Base-by-base conservation (phyloP, 2,329 filamentous ascomycete species). In the Cercospora zeae-maydis region DNA sequence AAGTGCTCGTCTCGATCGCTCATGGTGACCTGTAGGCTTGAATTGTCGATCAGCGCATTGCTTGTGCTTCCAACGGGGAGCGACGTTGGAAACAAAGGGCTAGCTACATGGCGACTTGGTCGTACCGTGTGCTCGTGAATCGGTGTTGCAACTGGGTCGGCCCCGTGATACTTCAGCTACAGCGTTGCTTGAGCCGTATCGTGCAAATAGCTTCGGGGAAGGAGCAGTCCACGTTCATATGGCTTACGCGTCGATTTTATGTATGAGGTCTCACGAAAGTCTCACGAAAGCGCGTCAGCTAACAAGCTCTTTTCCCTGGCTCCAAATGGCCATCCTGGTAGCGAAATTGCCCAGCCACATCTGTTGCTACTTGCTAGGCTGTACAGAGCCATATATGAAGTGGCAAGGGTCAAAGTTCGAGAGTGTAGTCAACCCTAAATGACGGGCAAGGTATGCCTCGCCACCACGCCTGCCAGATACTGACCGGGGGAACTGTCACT, bases 271-370 rank as follows among this genome's bases (percentile, higher is more conserved):
- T 36, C 57, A 52, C 57, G 57, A 59, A 52, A 51, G 10, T 52
- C 16, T 8, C 57, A 27, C 57, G 57, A 51, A 16, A 30, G 49
- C 57, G 57, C 57, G 57, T 59, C 45, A 39, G 57, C 45, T 59
- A 10, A 27, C 16, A 37, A 59, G 57, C 57, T 51, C 34, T 37
- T 11, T 11, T 13, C 31, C n/a, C 42, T 21, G 14, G 30, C 47
- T 52, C 47, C 47, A 45, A 33, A 47, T 58, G 2, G n/a, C 39
- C 36, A 30, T 49, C 27, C 55, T 34, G 33, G 31, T 59, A 52
- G 57, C 57, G 57, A 59, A 27, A 52, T 59, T 59, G 33, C 37
- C 55, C 55, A 47, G 36, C 39, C 37, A 58, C 9, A 31, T 16
- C 9, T 58, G 21, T 36, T 9, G 36, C 24, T 39, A 16, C 24